Base-by-base conservation (phyloP, 2,329 filamentous ascomycete genomes). In the Ophiobolus disseminans region DNA sequence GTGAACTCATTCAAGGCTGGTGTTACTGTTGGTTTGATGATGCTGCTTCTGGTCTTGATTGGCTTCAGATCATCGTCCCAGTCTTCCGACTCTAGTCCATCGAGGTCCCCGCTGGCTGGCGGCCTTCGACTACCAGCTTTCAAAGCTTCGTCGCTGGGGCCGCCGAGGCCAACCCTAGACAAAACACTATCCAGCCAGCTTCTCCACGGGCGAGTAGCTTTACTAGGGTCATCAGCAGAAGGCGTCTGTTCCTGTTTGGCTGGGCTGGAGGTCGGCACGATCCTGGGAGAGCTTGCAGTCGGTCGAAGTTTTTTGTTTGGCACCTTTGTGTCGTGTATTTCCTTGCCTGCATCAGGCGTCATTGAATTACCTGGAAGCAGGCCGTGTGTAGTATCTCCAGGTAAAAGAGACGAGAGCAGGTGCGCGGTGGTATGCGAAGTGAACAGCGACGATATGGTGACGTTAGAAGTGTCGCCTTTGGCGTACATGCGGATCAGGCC, bases 401-500 rank as follows among this genome's bases (percentile, higher is more conserved):
- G 90, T 48, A 94, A 87, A 52, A 97, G 80, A 6, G 92, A 91
- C 1, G 92, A 96, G 13, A 99, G 81, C 11, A 99, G 80, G 70
- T 97, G 93, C 1, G 94, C 94, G 0, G 93, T 97, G 0, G 91
- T 97, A 62, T 94, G 86, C 0, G 93, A 95, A 0, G 94, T 97
- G 73, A 99, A 99, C 8, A 97, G 81, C 0, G 94, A 90, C 1
- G 94, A 92, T 44, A 99, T 97, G 0, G 91, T 91, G 58, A 97
- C 84, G 65, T 97, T 96, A 25, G 92, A 95, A 3, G 93, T 96
- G 68, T 97, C 92, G 28, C 93, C 94, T 65, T 90, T 86, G n/a
- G 94, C 94, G 72, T 96, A 97, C 94, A 99, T 99, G 62, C 95
- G 94, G 40, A 97, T 90, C 53, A 99, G 77, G 26, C 89, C 89